These are phyloP conservation scores for Anacardium occidentale DNA, from an alignment of 345 rosid genomes.

Conservation along the genomic window DNA sequence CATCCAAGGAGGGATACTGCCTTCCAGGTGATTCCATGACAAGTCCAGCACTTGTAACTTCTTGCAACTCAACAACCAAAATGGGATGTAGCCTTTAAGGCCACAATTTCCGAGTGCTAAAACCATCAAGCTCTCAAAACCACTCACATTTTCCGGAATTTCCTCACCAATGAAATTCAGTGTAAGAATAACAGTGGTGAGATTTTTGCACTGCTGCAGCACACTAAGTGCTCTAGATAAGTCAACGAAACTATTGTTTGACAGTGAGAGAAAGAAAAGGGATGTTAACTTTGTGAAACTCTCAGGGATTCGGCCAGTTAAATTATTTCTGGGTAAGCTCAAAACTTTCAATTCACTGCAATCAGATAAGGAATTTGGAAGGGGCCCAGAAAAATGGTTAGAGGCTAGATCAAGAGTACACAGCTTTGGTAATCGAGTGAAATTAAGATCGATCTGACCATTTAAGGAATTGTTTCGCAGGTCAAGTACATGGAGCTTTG, in stretches of 20 bases:
- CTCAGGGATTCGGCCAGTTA: slow-evolving; percentile 59
- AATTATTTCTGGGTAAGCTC: slow-evolving; percentile 76
- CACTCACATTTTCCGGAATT: slow-evolving; percentile 52
- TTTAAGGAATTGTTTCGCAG: slow-evolving; percentile 77
- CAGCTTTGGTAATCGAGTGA: slow-evolving; percentile 55
- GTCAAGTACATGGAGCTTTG: slow-evolving; percentile 64
- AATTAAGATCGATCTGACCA: slow-evolving; percentile 65
- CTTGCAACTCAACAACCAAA: slow-evolving; percentile 68
- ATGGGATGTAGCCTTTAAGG: slow-evolving; percentile 72
- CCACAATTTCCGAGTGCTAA: slow-evolving; percentile 83
- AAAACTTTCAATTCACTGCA: slow-evolving; percentile 61
- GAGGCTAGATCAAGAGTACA: slow-evolving; percentile 68
- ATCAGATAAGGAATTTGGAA: slow-evolving; percentile 69
- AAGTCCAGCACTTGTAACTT: slow-evolving; percentile 82
- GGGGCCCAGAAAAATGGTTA: slow-evolving; percentile 61
- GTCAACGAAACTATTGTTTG: slow-evolving; percentile 72
- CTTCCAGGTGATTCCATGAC: slow-evolving; percentile 79
- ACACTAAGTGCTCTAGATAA: slow-evolving; percentile 56
- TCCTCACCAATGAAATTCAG: slow-evolving; percentile 75
- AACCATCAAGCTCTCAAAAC: slow-evolving; percentile 57
- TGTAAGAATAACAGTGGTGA: slow-evolving; percentile 76
- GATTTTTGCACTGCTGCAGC: slow-evolving; percentile 71
- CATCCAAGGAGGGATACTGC: slow-evolving; percentile 74
- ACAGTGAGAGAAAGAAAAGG: slow-evolving; percentile 61
- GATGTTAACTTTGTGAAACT: slow-evolving; percentile 58